Percentiles rank a stretch among this genome's conserved stretches.
Conservation (phyloP, 495 filamentous ascomycete species). For the Podospora bellae-mahoneyi region DNA sequence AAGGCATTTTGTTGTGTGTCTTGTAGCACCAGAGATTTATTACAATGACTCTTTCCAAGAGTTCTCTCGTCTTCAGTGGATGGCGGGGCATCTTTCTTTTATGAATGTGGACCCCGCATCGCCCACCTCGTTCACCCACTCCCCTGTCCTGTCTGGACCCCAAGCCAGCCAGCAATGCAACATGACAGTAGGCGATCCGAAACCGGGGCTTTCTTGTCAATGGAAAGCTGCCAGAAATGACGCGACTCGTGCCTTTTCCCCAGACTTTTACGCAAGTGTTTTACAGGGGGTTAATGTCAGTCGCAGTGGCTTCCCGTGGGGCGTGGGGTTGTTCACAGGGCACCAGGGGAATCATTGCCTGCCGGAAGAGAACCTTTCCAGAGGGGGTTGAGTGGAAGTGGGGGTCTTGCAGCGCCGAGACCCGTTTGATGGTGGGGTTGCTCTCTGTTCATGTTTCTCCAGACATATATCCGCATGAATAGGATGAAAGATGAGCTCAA, state of each 20-base stretch:
- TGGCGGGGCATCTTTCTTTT: conserved; percentile 17
- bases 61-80: conserved; percentile 10
- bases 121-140: conserved; percentile 20
- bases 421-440: conserved; percentile 2
- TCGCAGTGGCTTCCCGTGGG: not conserved
- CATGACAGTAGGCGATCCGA: not conserved
- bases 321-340: conserved; percentile 7
- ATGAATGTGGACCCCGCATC: conserved; percentile 12
- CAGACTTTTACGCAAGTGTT: conserved; percentile 27
- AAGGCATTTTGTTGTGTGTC: conserved; percentile 28
- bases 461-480: not conserved
- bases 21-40: not conserved
- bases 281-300: conserved; percentile 20
- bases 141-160: not conserved
- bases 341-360: not conserved
- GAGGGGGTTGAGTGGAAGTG: not conserved
- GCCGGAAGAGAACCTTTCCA: conserved; percentile 10
- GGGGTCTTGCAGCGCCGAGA: conserved; percentile 4
- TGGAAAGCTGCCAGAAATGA: conserved; percentile 14
- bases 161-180: not conserved
- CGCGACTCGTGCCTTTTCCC: conserved; percentile 25
- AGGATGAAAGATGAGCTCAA: not conserved
- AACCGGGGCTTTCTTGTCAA: not conserved
- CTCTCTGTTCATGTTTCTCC: not conserved
- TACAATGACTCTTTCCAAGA: not conserved